Evolutionary conservation across 2,329 filamentous ascomycete genomes (phyloP), one percentile per base, ranked within the genome.

Genomic region (Metarhizium guizhouense): DNA sequence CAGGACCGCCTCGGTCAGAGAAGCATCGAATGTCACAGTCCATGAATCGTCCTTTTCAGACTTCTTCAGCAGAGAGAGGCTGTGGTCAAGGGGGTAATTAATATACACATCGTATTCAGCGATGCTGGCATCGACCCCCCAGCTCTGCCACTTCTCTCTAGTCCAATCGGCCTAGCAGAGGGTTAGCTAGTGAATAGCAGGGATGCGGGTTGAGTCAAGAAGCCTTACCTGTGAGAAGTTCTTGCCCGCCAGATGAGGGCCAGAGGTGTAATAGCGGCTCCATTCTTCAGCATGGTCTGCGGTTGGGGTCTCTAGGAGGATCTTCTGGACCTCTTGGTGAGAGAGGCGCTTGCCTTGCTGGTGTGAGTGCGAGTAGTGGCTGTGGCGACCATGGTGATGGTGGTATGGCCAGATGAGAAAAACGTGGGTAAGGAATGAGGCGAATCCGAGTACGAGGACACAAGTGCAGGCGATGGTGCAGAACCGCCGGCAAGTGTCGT

Each of bases 1-100:
- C 5, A 97, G 74, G 2, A 93, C 79, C 65, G 95, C 90, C 70
- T 99, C 94, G 62, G 88, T 84, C 45, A 97, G 73, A 1, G 83
- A 85, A 0, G 92, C 93, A 66, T 91, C 84, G 65, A 86, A 95
- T n/a, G 81, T 77, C 32, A 92, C 78, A 53, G 81, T 77, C 76
- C 83, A 86, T 3, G 66, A 63, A 13, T 62, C 60, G 4, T 68
- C 63, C 1, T 70, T 62, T 30, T 68, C 63, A 1, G 68, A 62
- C 62, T 71, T 66, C 64, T 82, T 75, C 53, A 90, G 72, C 34
- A 92, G 70, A 11, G 84, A 84, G 56, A 93, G 72, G 30, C 85
- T 78, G 64, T 90, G 86, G 53, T 84, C 85, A 7, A 84, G 70
- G 4, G 88, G 89, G 61, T 90, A 90, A 69, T 92, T 93, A 65